These are phyloP conservation scores for Clavispora fructus DNA, from an alignment of 805 yeast species.

Conservation along the genomic window DNA sequence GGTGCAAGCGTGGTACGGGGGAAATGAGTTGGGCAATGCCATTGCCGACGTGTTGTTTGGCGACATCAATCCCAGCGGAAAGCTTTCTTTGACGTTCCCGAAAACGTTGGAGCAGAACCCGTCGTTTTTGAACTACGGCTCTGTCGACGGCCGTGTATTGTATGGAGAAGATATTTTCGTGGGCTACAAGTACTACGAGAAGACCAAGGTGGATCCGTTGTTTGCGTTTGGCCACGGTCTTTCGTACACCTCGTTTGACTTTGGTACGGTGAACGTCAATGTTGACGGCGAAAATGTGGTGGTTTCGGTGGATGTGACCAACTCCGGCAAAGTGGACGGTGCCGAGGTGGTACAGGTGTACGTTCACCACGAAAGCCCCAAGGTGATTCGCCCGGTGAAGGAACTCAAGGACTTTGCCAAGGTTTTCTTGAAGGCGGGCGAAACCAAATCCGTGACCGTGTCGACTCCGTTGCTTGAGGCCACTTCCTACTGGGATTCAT, in stretches of 20 bases:
- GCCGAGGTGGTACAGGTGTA: slow-evolving; percentile 27
- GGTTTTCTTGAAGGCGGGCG: slow-evolving; percentile 17
- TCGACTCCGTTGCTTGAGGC: slow-evolving; percentile 21
- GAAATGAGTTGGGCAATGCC: slow-evolving; percentile 28
- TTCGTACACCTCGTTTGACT: slow-evolving; percentile 23
- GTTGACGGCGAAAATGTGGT: slow-evolving; percentile 13
- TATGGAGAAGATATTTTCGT: slow-evolving; percentile 31
- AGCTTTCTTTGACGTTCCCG: slow-evolving; percentile 23
- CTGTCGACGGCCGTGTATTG: slow-evolving; percentile 27
- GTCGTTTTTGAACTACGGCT: slow-evolving; percentile 23
- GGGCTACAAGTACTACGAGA: slow-evolving; percentile 29
- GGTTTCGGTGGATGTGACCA: slow-evolving; percentile 17
- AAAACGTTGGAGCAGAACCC: slow-evolving; percentile 21
- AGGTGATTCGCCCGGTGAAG: slow-evolving; percentile 21
- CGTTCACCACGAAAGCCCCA: slow-evolving; percentile 13
- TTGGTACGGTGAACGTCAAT: slow-evolving; percentile 11
- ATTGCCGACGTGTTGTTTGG: slow-evolving; percentile 31
- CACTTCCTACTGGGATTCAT: slow-evolving; percentile 26
- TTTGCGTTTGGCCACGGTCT: slow-evolving; percentile 32
- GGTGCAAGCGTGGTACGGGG: slow-evolving; percentile 34
- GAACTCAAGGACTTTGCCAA: slow-evolving; percentile 29
- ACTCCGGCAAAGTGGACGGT: slow-evolving; percentile 22
- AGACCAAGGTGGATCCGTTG: slow-evolving; percentile 20
- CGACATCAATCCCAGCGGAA: slow-evolving; percentile 28
- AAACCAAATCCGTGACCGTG: slow-evolving; percentile 11